These are phyloP conservation scores for Phytophthora cryptogea DNA, from an alignment of 352 stramenopile species.

Conservation along the genomic window DNA sequence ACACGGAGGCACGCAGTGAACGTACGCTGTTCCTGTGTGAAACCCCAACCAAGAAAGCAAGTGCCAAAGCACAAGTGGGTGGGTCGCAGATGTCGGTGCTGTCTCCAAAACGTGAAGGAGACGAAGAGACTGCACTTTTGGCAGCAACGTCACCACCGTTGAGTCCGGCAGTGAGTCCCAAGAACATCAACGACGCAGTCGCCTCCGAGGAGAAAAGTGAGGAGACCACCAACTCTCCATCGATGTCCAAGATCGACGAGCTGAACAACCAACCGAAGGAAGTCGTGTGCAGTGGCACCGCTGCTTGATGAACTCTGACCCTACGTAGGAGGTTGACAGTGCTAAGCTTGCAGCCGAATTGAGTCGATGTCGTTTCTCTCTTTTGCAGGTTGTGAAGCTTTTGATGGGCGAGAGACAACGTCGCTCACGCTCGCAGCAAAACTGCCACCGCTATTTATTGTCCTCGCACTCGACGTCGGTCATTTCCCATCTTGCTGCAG, in stretches of 20 bases:
- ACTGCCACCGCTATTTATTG: constrained; percentile 35
- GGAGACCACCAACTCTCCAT: not conserved
- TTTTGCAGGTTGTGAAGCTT: not conserved
- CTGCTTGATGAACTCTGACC: too few relatives aligned
- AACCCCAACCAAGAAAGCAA: constrained; percentile 12
- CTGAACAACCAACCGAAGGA: not conserved
- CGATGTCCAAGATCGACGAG: not conserved
- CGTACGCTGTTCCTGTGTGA: constrained; percentile 27
- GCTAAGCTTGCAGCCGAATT: not conserved
- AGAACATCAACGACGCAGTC: not conserved
- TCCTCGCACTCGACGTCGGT: constrained; percentile 11
- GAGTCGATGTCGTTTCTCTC: not conserved
- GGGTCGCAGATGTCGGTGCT: not conserved
- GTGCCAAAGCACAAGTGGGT: not conserved
- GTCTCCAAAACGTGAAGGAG: constrained; percentile 14
- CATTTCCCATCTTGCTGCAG: constrained; percentile 23
- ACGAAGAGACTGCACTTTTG: not conserved
- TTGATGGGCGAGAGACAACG: constrained; percentile 16
- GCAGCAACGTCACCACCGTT: not conserved
- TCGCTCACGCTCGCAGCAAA: constrained; percentile 11
- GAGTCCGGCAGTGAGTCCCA: not conserved
- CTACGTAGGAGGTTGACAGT: too few relatives aligned
- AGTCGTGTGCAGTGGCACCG: not conserved
- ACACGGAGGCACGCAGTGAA: constrained; percentile 12
- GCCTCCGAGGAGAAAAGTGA: constrained; percentile 1